Evolutionary conservation across 2,329 filamentous ascomycete species (phyloP).

Genomic region (Neocucurbitaria cava): DNA sequence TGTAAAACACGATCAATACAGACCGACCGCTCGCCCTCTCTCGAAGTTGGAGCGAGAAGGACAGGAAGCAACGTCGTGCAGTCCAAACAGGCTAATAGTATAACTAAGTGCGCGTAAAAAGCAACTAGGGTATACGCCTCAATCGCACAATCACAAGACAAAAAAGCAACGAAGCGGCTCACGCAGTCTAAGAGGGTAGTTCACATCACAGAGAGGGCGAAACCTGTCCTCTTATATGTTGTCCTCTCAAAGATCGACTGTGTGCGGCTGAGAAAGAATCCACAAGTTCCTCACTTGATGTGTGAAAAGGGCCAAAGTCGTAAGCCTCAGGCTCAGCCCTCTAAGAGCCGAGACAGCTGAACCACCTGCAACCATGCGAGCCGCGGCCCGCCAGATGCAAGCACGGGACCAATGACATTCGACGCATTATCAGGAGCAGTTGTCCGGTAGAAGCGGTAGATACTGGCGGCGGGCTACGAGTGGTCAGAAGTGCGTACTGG

Average conservation of each 20-base stretch:
- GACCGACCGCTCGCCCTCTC: too few species aligned
- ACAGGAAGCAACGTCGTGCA: neutral
- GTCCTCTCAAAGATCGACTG: too few species aligned
- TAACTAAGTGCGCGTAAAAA: neutral
- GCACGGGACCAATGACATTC: neutral
- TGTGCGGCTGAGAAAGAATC: neutral
- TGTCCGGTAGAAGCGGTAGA: neutral
- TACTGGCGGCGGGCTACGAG: neutral
- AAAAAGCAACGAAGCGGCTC: neutral
- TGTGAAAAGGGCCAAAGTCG: neutral
- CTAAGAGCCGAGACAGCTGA: neutral
- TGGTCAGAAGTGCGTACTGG: neutral
- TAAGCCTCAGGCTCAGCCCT: constrained; percentile 1
- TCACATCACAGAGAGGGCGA: neutral
- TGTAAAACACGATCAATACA: neutral
- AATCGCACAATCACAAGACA: neutral
- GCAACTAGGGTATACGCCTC: neutral
- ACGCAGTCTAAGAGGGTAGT: neutral
- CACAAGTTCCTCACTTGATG: neutral
- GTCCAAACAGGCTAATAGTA: neutral
- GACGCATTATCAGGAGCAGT: neutral
- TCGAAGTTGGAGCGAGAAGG: neutral
- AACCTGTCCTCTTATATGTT: neutral
- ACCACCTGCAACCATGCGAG: neutral
- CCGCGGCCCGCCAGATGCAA: neutral